phyloP scores from a whole-genome alignment of 2,329 filamentous ascomycete species.

The Chaetomium strumarium region DNA sequence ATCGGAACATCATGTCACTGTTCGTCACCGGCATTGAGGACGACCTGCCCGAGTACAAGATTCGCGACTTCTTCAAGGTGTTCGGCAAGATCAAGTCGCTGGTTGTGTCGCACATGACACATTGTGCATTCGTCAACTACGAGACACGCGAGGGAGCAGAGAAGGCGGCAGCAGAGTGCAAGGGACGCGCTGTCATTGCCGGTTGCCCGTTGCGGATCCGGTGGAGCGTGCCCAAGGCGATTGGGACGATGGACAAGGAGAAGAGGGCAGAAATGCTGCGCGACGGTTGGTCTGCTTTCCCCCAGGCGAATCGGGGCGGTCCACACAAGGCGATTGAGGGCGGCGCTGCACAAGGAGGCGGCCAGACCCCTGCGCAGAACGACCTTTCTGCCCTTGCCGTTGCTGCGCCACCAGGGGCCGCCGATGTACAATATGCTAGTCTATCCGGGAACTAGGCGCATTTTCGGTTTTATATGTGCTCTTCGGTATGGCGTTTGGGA shows the following conservation, averaged over 20 bases:
- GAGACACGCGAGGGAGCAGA: slow-evolving; percentile 79
- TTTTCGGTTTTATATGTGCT: slow-evolving; percentile 25
- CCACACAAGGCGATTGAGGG: slow-evolving; percentile 30
- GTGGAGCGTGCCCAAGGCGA: slow-evolving; percentile 87
- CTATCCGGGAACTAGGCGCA: slow-evolving; percentile 54
- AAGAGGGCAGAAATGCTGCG: slow-evolving; percentile 74
- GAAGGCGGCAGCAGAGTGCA: slow-evolving; percentile 73
- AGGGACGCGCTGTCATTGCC: slow-evolving; percentile 82
- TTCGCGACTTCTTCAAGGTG: slow-evolving; percentile 82
- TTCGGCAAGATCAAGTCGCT: slow-evolving; percentile 89
- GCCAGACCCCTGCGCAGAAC: slow-evolving; percentile 22
- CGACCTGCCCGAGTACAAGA: slow-evolving; percentile 85
- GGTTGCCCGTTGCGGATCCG: slow-evolving; percentile 85
- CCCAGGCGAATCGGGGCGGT: slow-evolving; percentile 37
- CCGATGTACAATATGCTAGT: slow-evolving; percentile 78
- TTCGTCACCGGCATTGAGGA: slow-evolving; percentile 96
- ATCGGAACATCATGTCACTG: slow-evolving; percentile 82
- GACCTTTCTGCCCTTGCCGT: slow-evolving; percentile 40
- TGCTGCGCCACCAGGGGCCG: slow-evolving; percentile 72
- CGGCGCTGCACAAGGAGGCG: slow-evolving; percentile 25
- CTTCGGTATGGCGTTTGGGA: slow-evolving; percentile 24
- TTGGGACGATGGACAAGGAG: slow-evolving; percentile 87
- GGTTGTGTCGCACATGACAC: slow-evolving; percentile 93
- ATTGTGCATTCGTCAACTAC: slow-evolving; percentile 96
- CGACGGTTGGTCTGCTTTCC: slow-evolving; percentile 62